Conservation (phyloP, 2,329 filamentous ascomycete species). For the Calonectria honghensis region DNA sequence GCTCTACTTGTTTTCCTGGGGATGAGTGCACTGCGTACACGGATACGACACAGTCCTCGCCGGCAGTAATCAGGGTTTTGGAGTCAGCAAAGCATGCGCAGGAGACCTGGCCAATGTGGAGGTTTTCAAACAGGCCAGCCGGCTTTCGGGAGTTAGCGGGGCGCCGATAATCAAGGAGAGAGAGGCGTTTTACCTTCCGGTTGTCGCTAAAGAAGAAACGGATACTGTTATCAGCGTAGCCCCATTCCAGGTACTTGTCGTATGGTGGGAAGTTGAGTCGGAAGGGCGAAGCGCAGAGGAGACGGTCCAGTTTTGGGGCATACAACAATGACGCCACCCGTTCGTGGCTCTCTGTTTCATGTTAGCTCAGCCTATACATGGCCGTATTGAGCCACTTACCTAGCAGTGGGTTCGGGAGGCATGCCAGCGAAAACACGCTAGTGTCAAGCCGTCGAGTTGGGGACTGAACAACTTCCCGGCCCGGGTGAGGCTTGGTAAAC, state of each 20-base stretch:
- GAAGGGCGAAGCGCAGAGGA: conserved; percentile 89
- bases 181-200: conserved; percentile 74
- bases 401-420: conserved; percentile 86
- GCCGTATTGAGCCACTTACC: conserved; percentile 62
- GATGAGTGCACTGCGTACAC: conserved; percentile 84
- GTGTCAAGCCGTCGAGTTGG: conserved; percentile 84
- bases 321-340: conserved; percentile 87
- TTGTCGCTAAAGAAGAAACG: conserved; percentile 92
- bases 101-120: conserved; percentile 93
- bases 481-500: conserved; percentile 86
- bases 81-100: conserved; percentile 90
- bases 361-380: not conserved
- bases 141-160: conserved; percentile 65
- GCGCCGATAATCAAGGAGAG: conserved; percentile 27
- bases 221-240: conserved; percentile 93
- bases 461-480: conserved; percentile 81
- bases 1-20: conserved; percentile 82
- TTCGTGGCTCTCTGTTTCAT: conserved; percentile 78
- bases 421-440: conserved; percentile 83
- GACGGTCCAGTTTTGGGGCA: conserved; percentile 85
- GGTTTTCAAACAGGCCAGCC: conserved; percentile 92
- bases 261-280: conserved; percentile 92
- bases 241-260: conserved; percentile 97
- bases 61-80: conserved; percentile 92
- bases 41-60: conserved; percentile 92